Evolutionary conservation across 345 rosid species (phyloP), one percentile per base, ranked within the genome.

Genomic region (Hirschfeldia incana): DNA sequence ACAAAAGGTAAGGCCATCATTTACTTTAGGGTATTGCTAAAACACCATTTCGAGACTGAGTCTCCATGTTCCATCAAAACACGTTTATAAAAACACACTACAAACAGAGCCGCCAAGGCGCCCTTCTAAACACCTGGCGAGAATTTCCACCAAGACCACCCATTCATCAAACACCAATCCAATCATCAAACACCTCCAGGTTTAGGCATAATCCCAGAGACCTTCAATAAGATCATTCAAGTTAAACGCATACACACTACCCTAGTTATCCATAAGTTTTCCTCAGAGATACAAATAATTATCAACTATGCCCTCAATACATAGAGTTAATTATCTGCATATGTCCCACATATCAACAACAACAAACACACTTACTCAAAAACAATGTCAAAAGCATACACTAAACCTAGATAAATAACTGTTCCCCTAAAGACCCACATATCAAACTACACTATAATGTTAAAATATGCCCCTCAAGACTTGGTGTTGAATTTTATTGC

Each of bases 1-100:
- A 94, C 86, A 94, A 90, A 94, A 89, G 89, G 90, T 92, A 92
- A 92, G 97, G 97, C 91, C 98, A 92, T 94, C 97, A 83, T 86
- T 83, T 21, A 89, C 88, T 86, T 63, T 87, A 92, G 87, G 61
- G 90, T 84, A 87, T 85, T 82, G 75, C 91, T 89, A 91, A 29
- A 89, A 92, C 89, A 92, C 98, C 97, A 91, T 84, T 90, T 87
- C 89, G 97, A 87, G 81, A 72, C 88, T 84, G 92, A 83, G 92
- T 78, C 81, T 78, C 94, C 92, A 89, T 13, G 88, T 89, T 87
- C 89, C 92, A 90, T 77, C 70, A 88, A 84, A 89, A 91, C 84
- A 91, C 87, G 1, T 85, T 88, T 81, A 86, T 53, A 62, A 88
- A 64, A 88, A 64, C 3, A 65, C 88, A 65, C 88, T 87, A 85